Base-by-base conservation (phyloP, 371 early-diverging fungal species). In the Modicella reniformis region DNA sequence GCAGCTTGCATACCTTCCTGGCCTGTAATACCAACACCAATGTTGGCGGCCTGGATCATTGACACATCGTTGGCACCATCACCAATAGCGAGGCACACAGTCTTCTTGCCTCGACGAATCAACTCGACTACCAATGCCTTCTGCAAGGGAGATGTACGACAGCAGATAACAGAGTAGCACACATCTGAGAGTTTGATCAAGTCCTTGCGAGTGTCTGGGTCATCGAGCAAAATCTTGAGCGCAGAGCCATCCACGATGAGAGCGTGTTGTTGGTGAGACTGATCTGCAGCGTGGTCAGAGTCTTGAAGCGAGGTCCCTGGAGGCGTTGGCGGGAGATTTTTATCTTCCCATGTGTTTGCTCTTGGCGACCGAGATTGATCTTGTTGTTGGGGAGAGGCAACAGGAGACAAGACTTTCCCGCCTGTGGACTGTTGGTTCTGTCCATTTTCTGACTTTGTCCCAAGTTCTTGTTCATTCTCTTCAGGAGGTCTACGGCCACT, bases 61-160 rank as follows among this genome's bases (percentile, higher is more conserved):
- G 86, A 92, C 57, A 93, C 98, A 84, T 96, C 97, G 76, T 96
- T 96, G 59, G 98, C 98, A 10, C 99, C 99, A 82, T 99, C 99
- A 21, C 99, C 99, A 50, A 99, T 94, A 15, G 94, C 98, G 57
- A 96, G 85, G 59, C 93, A 95, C 50, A 91, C 90, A 25, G 90
- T 90, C 34, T 82, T 87, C 49, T 84, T 68, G 37, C 90, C 92
- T 54, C 91, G 88, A 37, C 93, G 90, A n/a, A 99, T 91, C 56
- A 97, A 82, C 58, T 91, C 88, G 1, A 98, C 97, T 32, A 99
- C 98, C 70, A 93, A 83, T 0, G 98, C 98, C 85, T 99, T 99
- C 80, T 99, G 98, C 61, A 96, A 80, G 2, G 99, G 99, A 25
- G 92, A 91, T 0, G 95, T 95, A 54, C 99, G 92, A 71, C 97